phyloP scores from a whole-genome alignment of 78 protist species.

The Dictyostelium brefeldianum region DNA sequence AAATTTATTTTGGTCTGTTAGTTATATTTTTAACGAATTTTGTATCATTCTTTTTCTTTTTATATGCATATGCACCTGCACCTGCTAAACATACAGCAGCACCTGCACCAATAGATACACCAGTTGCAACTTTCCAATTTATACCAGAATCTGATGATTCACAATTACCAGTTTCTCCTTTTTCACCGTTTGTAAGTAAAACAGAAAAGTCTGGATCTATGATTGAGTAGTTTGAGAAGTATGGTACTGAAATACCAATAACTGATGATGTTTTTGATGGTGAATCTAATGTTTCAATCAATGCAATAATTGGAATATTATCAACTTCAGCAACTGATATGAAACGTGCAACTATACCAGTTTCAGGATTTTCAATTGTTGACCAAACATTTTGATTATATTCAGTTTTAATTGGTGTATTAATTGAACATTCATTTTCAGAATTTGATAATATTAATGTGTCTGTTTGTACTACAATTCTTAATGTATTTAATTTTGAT shows the following conservation, averaged over 20 bases:
- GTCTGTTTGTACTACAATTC: not conserved
- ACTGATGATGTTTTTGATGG: not conserved
- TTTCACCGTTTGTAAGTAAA: not conserved
- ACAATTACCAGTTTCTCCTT: not conserved
- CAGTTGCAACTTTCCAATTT: not conserved
- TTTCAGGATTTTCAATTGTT: not conserved
- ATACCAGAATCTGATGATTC: not conserved
- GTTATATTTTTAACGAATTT: not conserved
- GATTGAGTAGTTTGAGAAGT: not conserved
- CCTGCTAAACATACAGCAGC: not conserved
- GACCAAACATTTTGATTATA: conserved; percentile 1
- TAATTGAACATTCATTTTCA: not conserved
- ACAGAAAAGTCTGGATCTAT: not conserved
- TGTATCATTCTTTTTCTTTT: not conserved
- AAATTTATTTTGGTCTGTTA: no score
- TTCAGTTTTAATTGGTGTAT: not conserved
- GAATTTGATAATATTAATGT: not conserved
- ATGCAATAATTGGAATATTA: not conserved
- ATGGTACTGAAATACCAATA: not conserved
- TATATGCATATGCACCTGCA: not conserved
- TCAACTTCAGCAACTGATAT: not conserved
- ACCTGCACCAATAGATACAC: not conserved
- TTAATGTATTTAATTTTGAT: conserved; percentile 1
- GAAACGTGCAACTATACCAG: not conserved
- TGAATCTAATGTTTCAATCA: not conserved